Percentiles rank a stretch among this genome's conserved stretches.
These are phyloP conservation scores for Tubosaeta brunneosetosa DNA, from an alignment of 768 basidiomycete species.

Conservation along the genomic window DNA sequence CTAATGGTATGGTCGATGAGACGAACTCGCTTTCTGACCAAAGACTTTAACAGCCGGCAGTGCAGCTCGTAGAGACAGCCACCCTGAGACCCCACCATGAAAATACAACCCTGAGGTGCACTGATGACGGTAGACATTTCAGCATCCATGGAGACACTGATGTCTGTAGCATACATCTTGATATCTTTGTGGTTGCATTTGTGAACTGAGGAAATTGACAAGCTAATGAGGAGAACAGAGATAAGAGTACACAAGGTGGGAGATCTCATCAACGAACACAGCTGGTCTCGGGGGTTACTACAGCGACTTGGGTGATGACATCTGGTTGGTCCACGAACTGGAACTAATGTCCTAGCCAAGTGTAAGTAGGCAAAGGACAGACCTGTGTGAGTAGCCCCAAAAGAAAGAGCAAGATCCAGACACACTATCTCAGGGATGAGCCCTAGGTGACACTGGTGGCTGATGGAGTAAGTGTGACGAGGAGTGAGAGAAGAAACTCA, in stretches of 20 bases:
- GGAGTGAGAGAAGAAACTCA: conserved; percentile 29
- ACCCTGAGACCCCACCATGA: conserved; percentile 83
- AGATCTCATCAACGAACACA: conserved; percentile 92
- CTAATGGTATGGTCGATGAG: conserved; percentile 85
- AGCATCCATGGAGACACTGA: conserved; percentile 70
- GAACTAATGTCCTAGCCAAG: conserved; percentile 82
- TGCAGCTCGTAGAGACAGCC: conserved; percentile 89
- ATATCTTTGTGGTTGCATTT: conserved; percentile 60
- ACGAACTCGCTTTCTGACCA: conserved; percentile 85
- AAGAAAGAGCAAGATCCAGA: conserved; percentile 91
- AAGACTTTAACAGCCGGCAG: conserved; percentile 86
- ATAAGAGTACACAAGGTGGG: conserved; percentile 84
- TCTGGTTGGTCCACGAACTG: conserved; percentile 84
- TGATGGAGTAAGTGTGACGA: conserved; percentile 28
- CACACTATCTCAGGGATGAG: conserved; percentile 80
- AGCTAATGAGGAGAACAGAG: conserved; percentile 78
- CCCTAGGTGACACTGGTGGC: conserved; percentile 71
- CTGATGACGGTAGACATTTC: conserved; percentile 84
- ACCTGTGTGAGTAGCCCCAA: conserved; percentile 97
- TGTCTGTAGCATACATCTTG: conserved; percentile 86
- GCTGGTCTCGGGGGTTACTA: conserved; percentile 78
- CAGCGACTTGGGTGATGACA: conserved; percentile 81
- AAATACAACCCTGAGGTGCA: conserved; percentile 79
- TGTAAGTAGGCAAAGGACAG: conserved; percentile 25
- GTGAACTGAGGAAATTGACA: conserved; percentile 49